Evolutionary conservation across 306 rosid genomes (phyloP).

Genomic region (Vicia sativa): DNA sequence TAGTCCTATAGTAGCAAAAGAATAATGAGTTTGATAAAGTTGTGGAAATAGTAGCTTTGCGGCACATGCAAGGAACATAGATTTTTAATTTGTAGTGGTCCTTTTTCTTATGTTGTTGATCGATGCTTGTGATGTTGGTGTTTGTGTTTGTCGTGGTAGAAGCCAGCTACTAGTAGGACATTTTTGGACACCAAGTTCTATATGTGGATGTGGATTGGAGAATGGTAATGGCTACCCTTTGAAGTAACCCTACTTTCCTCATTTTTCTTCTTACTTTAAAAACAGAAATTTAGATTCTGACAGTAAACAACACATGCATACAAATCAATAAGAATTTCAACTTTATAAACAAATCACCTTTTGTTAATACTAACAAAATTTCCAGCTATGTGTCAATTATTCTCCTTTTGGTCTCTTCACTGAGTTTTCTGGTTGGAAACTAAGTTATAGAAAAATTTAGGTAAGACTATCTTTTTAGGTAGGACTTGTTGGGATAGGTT

Average conservation of each 20-base stretch:
- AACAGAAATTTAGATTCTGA: not conserved
- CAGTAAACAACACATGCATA: not conserved
- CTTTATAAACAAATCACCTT: not conserved
- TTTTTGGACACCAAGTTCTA: not conserved
- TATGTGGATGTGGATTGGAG: not conserved
- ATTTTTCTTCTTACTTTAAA: not conserved
- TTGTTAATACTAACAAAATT: not conserved
- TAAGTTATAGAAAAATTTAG: not conserved
- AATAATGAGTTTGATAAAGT: not conserved
- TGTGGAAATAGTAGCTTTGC: not conserved
- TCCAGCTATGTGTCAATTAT: not conserved
- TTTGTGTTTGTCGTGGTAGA: not conserved
- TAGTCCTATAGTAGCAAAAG: no score
- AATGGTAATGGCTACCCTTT: not conserved
- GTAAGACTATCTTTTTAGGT: not conserved
- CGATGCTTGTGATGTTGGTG: not conserved
- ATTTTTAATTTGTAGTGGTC: constrained; percentile 17
- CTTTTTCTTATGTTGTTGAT: not conserved
- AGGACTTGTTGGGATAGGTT: constrained; percentile 90
- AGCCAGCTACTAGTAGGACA: constrained; percentile 5
- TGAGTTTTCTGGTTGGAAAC: not conserved
- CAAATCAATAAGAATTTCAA: not conserved
- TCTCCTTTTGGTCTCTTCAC: not conserved
- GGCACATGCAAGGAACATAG: constrained; percentile 7
- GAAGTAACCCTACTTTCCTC: not conserved